A percentile compares a stretch with the other conserved stretches of the same genome.
These are phyloP conservation scores for Candida xyloterini DNA, from an alignment of 805 yeast genomes.

Conservation along the genomic window DNA sequence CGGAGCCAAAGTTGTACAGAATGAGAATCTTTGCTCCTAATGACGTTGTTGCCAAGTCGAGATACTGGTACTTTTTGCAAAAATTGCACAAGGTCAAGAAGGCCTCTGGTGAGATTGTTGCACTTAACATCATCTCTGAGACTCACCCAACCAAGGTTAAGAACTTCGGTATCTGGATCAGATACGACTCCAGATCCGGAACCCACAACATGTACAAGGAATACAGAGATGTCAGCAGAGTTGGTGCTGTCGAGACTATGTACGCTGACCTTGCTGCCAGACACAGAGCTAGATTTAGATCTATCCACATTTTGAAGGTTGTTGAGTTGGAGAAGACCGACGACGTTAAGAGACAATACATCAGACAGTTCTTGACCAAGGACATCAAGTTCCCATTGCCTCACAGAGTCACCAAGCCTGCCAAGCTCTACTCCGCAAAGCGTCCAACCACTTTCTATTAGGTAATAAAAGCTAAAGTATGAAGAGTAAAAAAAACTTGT, in stretches of 20 bases:
- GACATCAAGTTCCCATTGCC: slow-evolving; percentile 99
- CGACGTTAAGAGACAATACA: slow-evolving; percentile 99
- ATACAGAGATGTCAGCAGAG: slow-evolving; percentile 99
- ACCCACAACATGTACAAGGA: slow-evolving; percentile 99
- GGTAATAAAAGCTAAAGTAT: slow-evolving; percentile 14
- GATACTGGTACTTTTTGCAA: slow-evolving; percentile 99
- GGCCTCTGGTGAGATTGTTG: slow-evolving; percentile 98
- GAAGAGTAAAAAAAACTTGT: slow-evolving; percentile 2
- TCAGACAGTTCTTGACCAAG: slow-evolving; percentile 92
- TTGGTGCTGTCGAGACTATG: slow-evolving; percentile 96
- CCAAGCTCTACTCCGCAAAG: slow-evolving; percentile 83
- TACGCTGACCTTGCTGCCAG: slow-evolving; percentile 99
- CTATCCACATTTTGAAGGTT: slow-evolving; percentile 98
- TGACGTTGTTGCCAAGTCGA: slow-evolving; percentile 98
- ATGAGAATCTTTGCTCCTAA: slow-evolving; percentile 99
- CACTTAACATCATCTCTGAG: slow-evolving; percentile 89
- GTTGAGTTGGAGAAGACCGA: slow-evolving; percentile 97
- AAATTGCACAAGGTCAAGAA: slow-evolving; percentile 99
- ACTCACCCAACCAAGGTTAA: slow-evolving; percentile 98
- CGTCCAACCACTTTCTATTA: slow-evolving; percentile 98
- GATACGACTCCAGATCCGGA: slow-evolving; percentile 99
- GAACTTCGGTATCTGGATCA: slow-evolving; percentile 99
- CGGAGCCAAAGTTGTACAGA: slow-evolving; percentile 99
- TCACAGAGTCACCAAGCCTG: slow-evolving; percentile 95
- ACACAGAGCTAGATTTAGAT: slow-evolving; percentile 99